phyloP scores from a whole-genome alignment of 108 stramenopile species.

The Cylindrotheca closterium region DNA sequence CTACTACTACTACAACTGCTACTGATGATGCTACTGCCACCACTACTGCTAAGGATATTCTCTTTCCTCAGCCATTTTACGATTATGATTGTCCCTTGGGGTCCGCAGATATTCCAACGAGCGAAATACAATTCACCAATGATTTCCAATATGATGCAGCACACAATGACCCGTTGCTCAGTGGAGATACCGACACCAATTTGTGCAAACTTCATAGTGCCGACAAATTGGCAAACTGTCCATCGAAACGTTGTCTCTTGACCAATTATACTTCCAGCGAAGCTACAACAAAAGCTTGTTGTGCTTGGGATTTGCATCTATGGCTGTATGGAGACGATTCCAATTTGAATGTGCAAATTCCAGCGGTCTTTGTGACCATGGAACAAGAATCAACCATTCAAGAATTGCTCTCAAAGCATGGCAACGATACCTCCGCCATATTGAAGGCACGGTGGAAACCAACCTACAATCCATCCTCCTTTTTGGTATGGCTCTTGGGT shows the following conservation, averaged over 20 bases:
- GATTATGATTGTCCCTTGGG: constrained; percentile 83
- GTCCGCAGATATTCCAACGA: constrained; percentile 46
- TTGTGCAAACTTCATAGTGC: constrained; percentile 39
- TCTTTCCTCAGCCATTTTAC: constrained; percentile 29
- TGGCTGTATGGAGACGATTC: constrained; percentile 54
- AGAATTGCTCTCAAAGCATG: constrained; percentile 15
- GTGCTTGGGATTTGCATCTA: constrained; percentile 85
- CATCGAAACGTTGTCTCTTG: constrained; percentile 68
- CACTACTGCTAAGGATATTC: constrained; percentile 26
- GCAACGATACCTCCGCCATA: background rate
- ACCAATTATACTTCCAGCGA: constrained; percentile 29
- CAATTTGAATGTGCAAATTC: constrained; percentile 39
- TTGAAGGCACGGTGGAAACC: constrained; percentile 41
- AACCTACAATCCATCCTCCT: constrained; percentile 45
- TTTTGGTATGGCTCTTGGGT: constrained; percentile 75
- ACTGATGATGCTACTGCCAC: background rate
- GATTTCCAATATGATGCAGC: constrained; percentile 54
- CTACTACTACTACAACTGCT: background rate
- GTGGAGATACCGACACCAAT: constrained; percentile 54
- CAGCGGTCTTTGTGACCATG: constrained; percentile 71
- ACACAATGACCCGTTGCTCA: constrained; percentile 53
- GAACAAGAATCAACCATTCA: constrained; percentile 59
- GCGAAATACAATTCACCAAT: constrained; percentile 35
- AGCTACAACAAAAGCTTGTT: constrained; percentile 53
- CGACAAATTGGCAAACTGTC: constrained; percentile 46